Base-by-base conservation (phyloP, 2,329 filamentous ascomycete species). In the Xenoacremonium recifei region DNA sequence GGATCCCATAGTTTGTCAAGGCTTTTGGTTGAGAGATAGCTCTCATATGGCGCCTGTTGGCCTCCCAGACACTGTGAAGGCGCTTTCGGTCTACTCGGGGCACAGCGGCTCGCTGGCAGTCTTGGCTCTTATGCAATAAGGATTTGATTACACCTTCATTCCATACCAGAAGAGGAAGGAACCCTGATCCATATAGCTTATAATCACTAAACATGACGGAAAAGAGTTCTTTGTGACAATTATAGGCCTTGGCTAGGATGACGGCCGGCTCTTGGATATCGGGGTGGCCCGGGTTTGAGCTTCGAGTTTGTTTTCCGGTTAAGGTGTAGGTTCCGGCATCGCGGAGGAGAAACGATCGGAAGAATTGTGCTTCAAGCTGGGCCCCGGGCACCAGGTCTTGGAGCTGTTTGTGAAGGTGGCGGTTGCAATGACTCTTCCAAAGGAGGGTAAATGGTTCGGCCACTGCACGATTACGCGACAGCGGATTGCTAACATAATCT, bases 191-290 rank as follows among this genome's bases (percentile, higher is more conserved):
- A 11, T 44, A 48, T 2, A 45, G 32, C 4, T 44, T 4, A 3
- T 48, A 48, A 15, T 44, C 16, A 11, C 38, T 48, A 2, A 42
- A 41, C 4, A 48, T 45, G 2, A 43, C 27, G 17, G 19, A 15
- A 27, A 27, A 27, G 23, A 27, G 23, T 27, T 27, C 23, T 27
- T 27, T 27, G 13, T 27, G 7, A 27, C 13, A 27, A 13, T 13
- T 13, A 27, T 27, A 27, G 7, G 23, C 23, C 23, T 27, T 27
- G 23, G 13, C 7, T 7, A 7, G 23, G 13, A 13, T 13, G 13
- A 27, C 13, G 23, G 9, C 39, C 1, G 31, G 33, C 12, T 4
- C 4, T 15, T 27, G 18, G 4, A 34, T 18, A 13, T 42, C 32
- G 6, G 20, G 35, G n/a, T 45, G 17, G 11, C 35, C 32, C 19